A percentile compares a stretch with the other conserved stretches of the same genome.
phyloP scores from a whole-genome alignment of 2,329 filamentous ascomycete species.

The Fusarium robinianum region DNA sequence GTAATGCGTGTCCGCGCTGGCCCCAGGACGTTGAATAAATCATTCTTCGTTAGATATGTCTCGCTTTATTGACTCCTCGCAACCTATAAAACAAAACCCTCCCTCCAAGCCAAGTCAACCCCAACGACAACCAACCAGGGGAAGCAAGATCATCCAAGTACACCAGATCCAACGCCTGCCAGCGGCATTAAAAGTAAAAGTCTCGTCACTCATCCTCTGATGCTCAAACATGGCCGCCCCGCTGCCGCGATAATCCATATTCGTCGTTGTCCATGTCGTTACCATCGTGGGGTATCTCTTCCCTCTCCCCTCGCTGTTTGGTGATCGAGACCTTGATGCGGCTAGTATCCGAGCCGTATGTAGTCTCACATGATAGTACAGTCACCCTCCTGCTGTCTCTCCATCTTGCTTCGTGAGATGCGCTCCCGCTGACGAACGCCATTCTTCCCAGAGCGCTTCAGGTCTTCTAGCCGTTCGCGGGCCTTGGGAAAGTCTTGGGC shows the following conservation, averaged over 20 bases:
- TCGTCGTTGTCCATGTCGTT: constrained; percentile 2
- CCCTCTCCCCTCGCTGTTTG: constrained; percentile 5
- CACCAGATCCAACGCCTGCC: constrained; percentile 20
- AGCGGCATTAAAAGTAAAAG: too few relatives aligned
- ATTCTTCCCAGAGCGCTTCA: constrained; percentile 78
- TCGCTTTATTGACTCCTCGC: too few relatives aligned
- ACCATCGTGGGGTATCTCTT: background rate
- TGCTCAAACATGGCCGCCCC: background rate
- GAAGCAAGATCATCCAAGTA: constrained; percentile 19
- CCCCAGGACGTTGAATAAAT: too few relatives aligned
- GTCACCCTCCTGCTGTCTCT: constrained; percentile 85
- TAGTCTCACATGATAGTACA: constrained; percentile 76
- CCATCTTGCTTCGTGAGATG: constrained; percentile 79
- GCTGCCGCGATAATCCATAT: background rate
- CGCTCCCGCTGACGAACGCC: constrained; percentile 73
- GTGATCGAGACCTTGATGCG: background rate
- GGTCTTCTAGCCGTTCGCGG: constrained; percentile 86
- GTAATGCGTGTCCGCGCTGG: too few relatives aligned
- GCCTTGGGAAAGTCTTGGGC: constrained; percentile 95
- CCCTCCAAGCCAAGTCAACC: too few relatives aligned
- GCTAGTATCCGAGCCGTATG: too few relatives aligned
- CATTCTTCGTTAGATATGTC: too few relatives aligned
- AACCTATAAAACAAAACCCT: too few relatives aligned
- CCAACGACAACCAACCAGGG: too few relatives aligned
- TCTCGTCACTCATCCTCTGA: constrained; percentile 2